Base-by-base conservation (phyloP, 176 grass and related monocot genomes). In the Carex cristatella region DNA sequence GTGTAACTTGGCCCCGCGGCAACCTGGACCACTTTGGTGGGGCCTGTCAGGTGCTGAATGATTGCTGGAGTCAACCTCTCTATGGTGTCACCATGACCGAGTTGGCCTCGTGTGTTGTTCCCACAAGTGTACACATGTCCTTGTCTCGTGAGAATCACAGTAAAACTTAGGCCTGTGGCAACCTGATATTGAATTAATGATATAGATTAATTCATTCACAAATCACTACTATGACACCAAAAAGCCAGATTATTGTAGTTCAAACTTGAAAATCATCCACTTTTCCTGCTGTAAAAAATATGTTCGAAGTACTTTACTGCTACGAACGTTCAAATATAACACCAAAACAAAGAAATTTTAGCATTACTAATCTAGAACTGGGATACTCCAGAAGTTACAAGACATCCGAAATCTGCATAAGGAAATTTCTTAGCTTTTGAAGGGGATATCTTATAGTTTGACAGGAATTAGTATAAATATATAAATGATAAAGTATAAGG, bases 51-150 rank as follows among this genome's bases (percentile, higher is more conserved):
- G 69, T 86, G 75, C 71, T 91, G 85, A 64, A 99, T 70, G 72
- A 90, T 77, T 61, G 87, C 91, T 49, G 96, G 96, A 84, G 91
- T 94, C 64, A 92, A 61, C 86, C 88, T 91, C 81, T 99, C 93
- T 69, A 85, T 82, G 15, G 89, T 94, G 82, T 99, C 96, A 81
- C 96, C 93, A 87, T 91, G 96, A 81, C 96, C 96, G 84, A 99
- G 96, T 82, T 99, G 96, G 51, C 96, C 96, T 68, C 95, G 96
- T 62, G 93, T 86, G 32, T 99, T 99, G 84, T 90, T 99, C 86
- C 96, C 96, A 75, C 91, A 99, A 0, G 96, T 92, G 88, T 95
- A 95, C 27, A 95, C 90, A 84, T 89, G 90, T 2, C 91, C 96
- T 79, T 90, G 67, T 69, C 80, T 89, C 64, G 96, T 91, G 87